Conservation (phyloP, 148 eudicot genomes). For the Spergularia marina region DNA sequence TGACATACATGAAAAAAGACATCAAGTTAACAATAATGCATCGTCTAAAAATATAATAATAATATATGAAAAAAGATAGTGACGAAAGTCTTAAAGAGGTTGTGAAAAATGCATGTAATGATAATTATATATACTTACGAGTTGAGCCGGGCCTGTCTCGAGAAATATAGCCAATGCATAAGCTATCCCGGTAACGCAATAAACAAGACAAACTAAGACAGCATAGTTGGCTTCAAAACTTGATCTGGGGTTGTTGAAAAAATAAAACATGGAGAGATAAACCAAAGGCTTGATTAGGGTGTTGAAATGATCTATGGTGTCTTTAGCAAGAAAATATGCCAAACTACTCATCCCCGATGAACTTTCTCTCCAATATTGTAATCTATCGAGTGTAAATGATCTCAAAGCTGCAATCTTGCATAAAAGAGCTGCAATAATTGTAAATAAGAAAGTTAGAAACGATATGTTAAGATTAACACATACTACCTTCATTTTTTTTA, state of each 20-base stretch:
- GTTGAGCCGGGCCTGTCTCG: conserved; percentile 78
- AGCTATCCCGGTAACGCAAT: conserved; percentile 94
- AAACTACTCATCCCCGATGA: conserved; percentile 81
- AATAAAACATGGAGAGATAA: conserved; percentile 90
- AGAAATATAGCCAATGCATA: conserved; percentile 76
- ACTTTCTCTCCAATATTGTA: conserved; percentile 89
- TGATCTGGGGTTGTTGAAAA: conserved; percentile 89
- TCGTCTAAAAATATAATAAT: not conserved
- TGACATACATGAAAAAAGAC: too few relatives aligned
- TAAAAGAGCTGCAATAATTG: conserved; percentile 61
- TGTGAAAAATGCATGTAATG: too few relatives aligned
- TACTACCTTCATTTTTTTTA: too few relatives aligned
- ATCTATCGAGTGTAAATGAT: conserved; percentile 77
- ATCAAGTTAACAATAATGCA: not conserved
- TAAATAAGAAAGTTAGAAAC: not conserved
- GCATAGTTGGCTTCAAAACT: conserved; percentile 63
- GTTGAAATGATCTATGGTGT: conserved; percentile 75
- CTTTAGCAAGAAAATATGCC: conserved; percentile 88
- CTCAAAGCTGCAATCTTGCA: conserved; percentile 82
- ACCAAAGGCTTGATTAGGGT: conserved; percentile 77
- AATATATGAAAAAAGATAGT: not conserved
- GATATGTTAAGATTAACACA: too few relatives aligned
- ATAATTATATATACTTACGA: conserved; percentile 39
- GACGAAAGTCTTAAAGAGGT: too few relatives aligned
- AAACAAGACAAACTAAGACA: conserved; percentile 77